These are phyloP conservation scores for Nicotiana sylvestris DNA, from an alignment of 257 asterid species.

Conservation along the genomic window DNA sequence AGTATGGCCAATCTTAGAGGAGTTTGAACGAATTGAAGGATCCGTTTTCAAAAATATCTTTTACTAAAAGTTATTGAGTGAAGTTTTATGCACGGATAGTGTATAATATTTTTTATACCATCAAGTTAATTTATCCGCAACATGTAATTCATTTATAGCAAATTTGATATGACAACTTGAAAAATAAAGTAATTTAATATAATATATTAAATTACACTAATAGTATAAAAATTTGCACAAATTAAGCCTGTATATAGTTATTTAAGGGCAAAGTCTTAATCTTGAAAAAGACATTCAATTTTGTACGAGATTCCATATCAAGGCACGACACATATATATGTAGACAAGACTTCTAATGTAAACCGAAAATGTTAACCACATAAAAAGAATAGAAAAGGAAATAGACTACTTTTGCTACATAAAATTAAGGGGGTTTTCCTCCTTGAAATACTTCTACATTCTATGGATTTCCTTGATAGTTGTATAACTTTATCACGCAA, in stretches of 20 bases:
- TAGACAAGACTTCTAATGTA: background rate
- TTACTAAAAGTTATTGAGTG: background rate
- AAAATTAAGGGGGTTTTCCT: background rate
- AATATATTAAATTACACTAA: too few species aligned
- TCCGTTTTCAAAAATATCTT: background rate
- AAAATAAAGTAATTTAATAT: background rate
- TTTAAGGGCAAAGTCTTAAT: background rate
- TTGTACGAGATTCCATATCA: background rate
- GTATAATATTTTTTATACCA: too few species aligned
- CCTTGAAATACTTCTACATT: too few species aligned
- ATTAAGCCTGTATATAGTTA: background rate
- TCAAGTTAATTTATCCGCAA: too few species aligned
- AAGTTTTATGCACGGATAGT: background rate
- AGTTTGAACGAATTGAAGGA: background rate
- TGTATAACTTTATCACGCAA: background rate
- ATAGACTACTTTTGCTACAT: background rate
- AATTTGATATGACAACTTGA: accelerated
- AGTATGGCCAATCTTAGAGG: background rate
- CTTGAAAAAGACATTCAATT: background rate
- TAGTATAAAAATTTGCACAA: background rate
- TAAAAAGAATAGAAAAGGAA: background rate
- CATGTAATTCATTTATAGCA: background rate
- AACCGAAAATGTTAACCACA: background rate
- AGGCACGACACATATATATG: background rate
- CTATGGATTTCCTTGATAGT: background rate